phyloP scores from a whole-genome alignment of 1,284 basidiomycete genomes.

The Dichomitus squalens region DNA sequence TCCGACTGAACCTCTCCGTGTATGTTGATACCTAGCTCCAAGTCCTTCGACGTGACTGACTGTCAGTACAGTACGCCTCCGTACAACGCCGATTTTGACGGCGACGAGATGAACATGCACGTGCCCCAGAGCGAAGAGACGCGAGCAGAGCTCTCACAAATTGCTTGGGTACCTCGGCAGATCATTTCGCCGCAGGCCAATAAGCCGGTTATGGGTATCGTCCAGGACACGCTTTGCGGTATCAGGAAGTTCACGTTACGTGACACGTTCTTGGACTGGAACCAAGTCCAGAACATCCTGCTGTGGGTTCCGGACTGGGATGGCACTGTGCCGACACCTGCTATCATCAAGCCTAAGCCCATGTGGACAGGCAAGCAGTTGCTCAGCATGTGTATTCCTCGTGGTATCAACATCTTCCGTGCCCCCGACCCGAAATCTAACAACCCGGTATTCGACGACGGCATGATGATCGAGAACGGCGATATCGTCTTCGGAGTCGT shows the following conservation, averaged over 20 bases:
- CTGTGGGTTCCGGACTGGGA: slow-evolving; percentile 99
- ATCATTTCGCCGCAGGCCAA: slow-evolving; percentile 99
- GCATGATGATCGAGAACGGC: slow-evolving; percentile 97
- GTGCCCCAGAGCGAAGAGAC: slow-evolving; percentile 99
- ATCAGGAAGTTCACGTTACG: slow-evolving; percentile 97
- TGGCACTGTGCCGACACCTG: slow-evolving; percentile 88
- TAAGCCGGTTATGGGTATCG: slow-evolving; percentile 99
- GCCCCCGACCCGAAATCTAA: slow-evolving; percentile 80
- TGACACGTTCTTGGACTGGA: slow-evolving; percentile 94
- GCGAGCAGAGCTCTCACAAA: slow-evolving; percentile 96
- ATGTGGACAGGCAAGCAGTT: slow-evolving; percentile 99
- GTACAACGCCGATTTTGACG: slow-evolving; percentile 98
- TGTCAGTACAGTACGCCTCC: slow-evolving; percentile 68
- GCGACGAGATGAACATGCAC: slow-evolving; percentile 99
- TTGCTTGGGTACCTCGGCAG: slow-evolving; percentile 99
- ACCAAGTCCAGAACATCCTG: slow-evolving; percentile 93
- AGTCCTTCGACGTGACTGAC: slow-evolving; percentile 13
- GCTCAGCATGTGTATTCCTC: slow-evolving; percentile 90
- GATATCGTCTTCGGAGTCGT: slow-evolving; percentile 96
- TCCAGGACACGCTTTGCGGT: slow-evolving; percentile 98
- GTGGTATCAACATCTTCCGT: slow-evolving; percentile 93
- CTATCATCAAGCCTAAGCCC: slow-evolving; percentile 96
- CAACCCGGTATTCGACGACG: slow-evolving; percentile 88
- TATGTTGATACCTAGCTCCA: slow-evolving; percentile 46
- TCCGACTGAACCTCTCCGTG: slow-evolving; percentile 97